Base-by-base conservation (phyloP, 352 stramenopile genomes). In the Phytophthora pinifolia region DNA sequence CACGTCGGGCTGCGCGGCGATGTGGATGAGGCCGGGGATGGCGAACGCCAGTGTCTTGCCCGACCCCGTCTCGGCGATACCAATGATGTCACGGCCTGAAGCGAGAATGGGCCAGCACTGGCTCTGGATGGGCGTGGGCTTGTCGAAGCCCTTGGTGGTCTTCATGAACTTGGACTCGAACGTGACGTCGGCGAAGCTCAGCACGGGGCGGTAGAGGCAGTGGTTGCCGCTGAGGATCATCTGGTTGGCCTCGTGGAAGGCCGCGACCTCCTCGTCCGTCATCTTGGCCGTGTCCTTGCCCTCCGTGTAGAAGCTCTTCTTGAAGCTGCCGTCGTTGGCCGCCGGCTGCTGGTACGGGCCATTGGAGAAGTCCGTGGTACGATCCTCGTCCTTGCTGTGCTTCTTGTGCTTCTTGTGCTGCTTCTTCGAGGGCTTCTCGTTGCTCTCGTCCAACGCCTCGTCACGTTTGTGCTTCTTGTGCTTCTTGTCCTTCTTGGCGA, bases 41-140 rank as follows among this genome's bases (percentile, higher is more conserved):
- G 86, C 65, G 59, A 99, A 99, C n/a, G 92, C 95, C 14, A 99
- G 76, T 32, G 96, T 99, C 74, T 99, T 99, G 25, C 97, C 97
- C 14, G 84, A 97, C 33, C 96, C 96, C 4, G 89, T 98, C 72
- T 97, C 88, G n/a, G 91, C 87, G 53, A 97, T 96, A 53, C 86
- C 89, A 45, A 97, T 92, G 48, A 96, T 90, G 57, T 98, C 89
- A 18, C 86, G 78, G 31, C 83, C 85, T 2, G 80, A 91, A 17
- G 79, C 74, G 14, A 97, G 71, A 51, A 96, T 92, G 5, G 89
- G 89, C 96, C 96, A 99, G 64, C 96, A 98, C 67, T 99, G 91
- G 33, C 92, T 96, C 78, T 99, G 97, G 74, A 99, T 99, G n/a
- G 96, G 95, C 54, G 92, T 98, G 30, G 97, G 96, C 68, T 80